Base-by-base conservation (phyloP, 148 eudicot species). In the Rhododendron molle region DNA sequence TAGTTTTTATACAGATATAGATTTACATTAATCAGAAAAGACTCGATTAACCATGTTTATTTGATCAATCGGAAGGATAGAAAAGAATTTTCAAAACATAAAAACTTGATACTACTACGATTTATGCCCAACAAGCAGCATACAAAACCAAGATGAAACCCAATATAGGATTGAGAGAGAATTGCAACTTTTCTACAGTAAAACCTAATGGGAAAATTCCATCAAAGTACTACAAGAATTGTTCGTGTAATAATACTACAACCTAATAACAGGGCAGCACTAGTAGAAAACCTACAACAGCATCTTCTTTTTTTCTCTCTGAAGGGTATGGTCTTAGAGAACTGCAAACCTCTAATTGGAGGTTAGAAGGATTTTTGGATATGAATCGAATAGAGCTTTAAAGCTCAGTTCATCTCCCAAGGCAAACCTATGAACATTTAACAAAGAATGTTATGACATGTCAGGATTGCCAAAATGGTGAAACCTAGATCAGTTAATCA, bases 401-500 rank as follows among this genome's bases (percentile, higher is more conserved):
- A 73, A 2, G 46, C 47, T 28, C 77, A 26, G 73, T 23, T 81
- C 20, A 81, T 81, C 50, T 38, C 83, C 83, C 26, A 13, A 60
- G 13, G 73, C 62, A 26, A n/a, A 58, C 32, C 34, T 62, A 81
- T 21, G 26, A 62, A 81, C 50, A 81, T 34, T 81, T 50, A 52
- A 52, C 67, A 13, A 46, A 78, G 26, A 74, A 36, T 36, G 12
- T 74, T 18, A 8, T 10, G 52, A 21, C 80, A 21, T 62, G 81
- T 38, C 44, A 81, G 60, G 71, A 52, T 13, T 6, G 44, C 18
- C 83, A 81, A n/a, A 81, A 69, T 50, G 86, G 34, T 76, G 23
- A 26, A 40, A 71, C 74, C 82, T 56, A 83, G 52, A 36, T 67
- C 28, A 84, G 52, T 89, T 81, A 87, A 43, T 90, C 81, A 44